phyloP scores from a whole-genome alignment of 495 filamentous ascomycete species.

The Immersiella caudata region DNA sequence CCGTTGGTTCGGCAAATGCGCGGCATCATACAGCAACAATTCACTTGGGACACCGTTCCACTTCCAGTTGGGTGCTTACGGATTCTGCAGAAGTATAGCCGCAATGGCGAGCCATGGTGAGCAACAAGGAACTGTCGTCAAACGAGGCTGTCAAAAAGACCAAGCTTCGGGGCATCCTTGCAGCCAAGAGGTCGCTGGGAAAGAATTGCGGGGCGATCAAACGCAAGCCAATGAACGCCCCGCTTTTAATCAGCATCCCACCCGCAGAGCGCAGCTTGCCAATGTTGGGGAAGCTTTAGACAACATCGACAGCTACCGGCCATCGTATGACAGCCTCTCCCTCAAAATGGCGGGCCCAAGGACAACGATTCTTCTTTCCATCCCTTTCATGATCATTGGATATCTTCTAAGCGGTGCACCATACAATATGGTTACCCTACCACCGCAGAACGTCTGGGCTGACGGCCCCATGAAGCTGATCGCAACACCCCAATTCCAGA shows the following conservation, averaged over 20 bases:
- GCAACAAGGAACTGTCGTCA: too few species aligned
- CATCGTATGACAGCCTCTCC: slow-evolving; percentile 25
- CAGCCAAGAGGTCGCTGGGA: neutral
- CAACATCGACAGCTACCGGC: slow-evolving; percentile 14
- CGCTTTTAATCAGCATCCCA: slow-evolving; percentile 19
- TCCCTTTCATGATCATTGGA: slow-evolving; percentile 38
- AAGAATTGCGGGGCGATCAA: neutral
- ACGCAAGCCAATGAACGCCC: slow-evolving; percentile 14
- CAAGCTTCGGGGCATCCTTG: neutral
- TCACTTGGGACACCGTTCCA: too few species aligned
- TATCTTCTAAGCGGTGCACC: slow-evolving; percentile 47
- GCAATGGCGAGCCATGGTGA: too few species aligned
- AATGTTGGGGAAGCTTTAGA: slow-evolving; percentile 4
- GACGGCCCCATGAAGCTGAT: slow-evolving; percentile 53
- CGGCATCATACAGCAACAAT: too few species aligned
- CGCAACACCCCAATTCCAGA: slow-evolving; percentile 49
- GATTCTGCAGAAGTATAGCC: too few species aligned
- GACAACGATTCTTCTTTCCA: slow-evolving; percentile 30
- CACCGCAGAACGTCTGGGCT: slow-evolving; percentile 50
- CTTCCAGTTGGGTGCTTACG: too few species aligned
- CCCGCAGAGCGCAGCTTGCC: neutral
- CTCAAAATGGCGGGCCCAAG: slow-evolving; percentile 24
- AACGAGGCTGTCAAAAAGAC: too few species aligned
- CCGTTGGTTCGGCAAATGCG: too few species aligned
- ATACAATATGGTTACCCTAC: slow-evolving; percentile 43